Evolutionary conservation across 345 rosid species (phyloP).

Genomic region (Eucalyptus curtisii): DNA sequence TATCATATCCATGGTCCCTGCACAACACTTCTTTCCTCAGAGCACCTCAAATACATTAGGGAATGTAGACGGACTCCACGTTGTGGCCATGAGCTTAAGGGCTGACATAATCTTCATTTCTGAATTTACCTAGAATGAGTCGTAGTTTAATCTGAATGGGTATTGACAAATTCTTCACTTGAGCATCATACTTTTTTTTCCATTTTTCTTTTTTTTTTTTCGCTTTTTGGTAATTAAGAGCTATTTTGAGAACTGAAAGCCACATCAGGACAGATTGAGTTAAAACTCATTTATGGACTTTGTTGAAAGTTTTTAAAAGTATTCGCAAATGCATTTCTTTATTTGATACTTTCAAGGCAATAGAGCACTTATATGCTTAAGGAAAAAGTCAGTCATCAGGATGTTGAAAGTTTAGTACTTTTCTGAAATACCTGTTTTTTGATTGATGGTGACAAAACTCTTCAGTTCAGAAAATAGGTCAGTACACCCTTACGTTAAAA

Average conservation of each 20-base stretch:
- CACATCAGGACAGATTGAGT: not conserved
- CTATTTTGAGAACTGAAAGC: not conserved
- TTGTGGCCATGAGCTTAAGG: not conserved
- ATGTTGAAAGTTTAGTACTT: not conserved
- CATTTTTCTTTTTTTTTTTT: rapidly evolving
- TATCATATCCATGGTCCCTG: not conserved
- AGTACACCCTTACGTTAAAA: not conserved
- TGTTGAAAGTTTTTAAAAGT: not conserved
- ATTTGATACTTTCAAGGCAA: not conserved
- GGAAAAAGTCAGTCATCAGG: not conserved
- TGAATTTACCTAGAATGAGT: not conserved
- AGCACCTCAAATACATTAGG: not conserved
- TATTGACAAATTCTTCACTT: not conserved
- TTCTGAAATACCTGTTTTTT: not conserved
- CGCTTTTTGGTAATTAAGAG: not conserved
- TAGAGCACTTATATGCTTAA: not conserved
- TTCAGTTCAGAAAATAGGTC: not conserved
- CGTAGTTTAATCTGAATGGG: not conserved
- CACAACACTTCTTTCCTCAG: not conserved
- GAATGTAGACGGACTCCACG: not conserved
- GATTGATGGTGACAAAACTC: not conserved
- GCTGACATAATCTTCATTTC: not conserved
- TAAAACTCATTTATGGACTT: not conserved
- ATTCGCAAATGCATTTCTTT: not conserved
- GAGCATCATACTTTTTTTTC: not conserved